Evolutionary conservation across 1,139 yeast genomes (phyloP), one percentile per base, ranked within the genome.

Genomic region (Torulaspora pretoriensis): DNA sequence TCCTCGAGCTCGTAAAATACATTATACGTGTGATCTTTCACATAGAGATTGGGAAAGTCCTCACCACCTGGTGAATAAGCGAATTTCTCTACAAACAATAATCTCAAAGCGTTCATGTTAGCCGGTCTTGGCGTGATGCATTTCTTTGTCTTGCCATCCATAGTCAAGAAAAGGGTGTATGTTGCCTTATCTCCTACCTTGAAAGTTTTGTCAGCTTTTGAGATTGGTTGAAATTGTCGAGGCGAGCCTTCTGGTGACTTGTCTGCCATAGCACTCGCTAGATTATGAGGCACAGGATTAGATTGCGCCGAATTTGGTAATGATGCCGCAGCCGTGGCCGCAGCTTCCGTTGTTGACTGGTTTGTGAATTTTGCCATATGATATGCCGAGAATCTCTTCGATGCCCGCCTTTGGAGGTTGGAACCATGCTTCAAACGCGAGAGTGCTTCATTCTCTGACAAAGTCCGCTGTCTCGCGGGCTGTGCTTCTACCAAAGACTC

Each of bases 351-450:
- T 2, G 59, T 50, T 4, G 72, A 69, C 52, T 69, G 72, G 52
- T 78, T 81, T 0, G 89, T 74, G 19, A 86, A 72, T 56, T 84
- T 86, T 1, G 95, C 90, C 67, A 83, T 85, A 60, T 92, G 97
- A 53, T 89, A 92, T 0, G 97, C 96, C 22, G 96, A 87, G 60
- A 84, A 92, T 48, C 98, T 70, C 44, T 64, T 64, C 0, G 97
- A 89, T 0, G 98, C 98, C 49, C 97, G 76, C 53, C 98, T 75
- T 67, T 85, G 95, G 36, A 92, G 68, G 1, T 85, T 83, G 47
- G 84, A 86, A 1, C 90, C 87, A 38, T 82, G 80, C 57, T 89
- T 96, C 16, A 90, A 71, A 53, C 86, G 88, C 0, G 81, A 73
- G 23, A 89, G 69, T 0, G 96, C 89, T 53, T 81, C 83, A 34